phyloP scores from a whole-genome alignment of 371 early-diverging fungal species.

The Mortierella sp. region DNA sequence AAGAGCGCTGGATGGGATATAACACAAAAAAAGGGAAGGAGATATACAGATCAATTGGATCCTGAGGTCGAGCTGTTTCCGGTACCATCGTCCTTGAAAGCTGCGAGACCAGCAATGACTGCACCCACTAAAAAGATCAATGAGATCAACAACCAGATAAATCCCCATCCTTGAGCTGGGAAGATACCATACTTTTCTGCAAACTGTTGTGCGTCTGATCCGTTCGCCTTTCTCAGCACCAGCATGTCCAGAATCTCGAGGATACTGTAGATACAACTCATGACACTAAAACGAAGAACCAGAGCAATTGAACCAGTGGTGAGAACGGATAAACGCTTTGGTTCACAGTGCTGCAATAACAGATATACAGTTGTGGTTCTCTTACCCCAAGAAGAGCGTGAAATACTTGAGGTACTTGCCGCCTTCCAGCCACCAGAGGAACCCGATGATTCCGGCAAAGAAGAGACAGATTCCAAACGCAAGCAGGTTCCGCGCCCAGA shows the following conservation, averaged over 20 bases:
- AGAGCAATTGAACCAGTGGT: neutral
- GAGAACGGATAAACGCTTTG: too few relatives aligned
- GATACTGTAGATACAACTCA: slow-evolving; percentile 90
- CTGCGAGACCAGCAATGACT: slow-evolving; percentile 81
- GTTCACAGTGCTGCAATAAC: too few relatives aligned
- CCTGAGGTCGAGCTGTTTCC: neutral
- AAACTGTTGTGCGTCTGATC: slow-evolving; percentile 93
- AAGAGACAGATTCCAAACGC: slow-evolving; percentile 83
- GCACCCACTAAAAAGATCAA: slow-evolving; percentile 81
- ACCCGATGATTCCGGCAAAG: slow-evolving; percentile 82
- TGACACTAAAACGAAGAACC: slow-evolving; percentile 66
- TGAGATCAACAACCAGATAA: slow-evolving; percentile 89
- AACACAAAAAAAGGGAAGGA: too few relatives aligned
- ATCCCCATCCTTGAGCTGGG: slow-evolving; percentile 88
- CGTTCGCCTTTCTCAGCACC: slow-evolving; percentile 87
- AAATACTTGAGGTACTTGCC: slow-evolving; percentile 84
- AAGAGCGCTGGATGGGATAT: too few relatives aligned
- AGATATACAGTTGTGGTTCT: too few relatives aligned
- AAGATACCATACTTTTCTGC: slow-evolving; percentile 83
- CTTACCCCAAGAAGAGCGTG: slow-evolving; percentile 89
- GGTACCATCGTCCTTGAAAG: slow-evolving; percentile 70
- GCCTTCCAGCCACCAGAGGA: slow-evolving; percentile 86
- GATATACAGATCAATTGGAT: neutral
- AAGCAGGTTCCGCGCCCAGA: slow-evolving; percentile 91
- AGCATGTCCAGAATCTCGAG: slow-evolving; percentile 97